Evolutionary conservation across 2,329 filamentous ascomycete genomes (phyloP).

Genomic region (Cladorrhinum sp.): DNA sequence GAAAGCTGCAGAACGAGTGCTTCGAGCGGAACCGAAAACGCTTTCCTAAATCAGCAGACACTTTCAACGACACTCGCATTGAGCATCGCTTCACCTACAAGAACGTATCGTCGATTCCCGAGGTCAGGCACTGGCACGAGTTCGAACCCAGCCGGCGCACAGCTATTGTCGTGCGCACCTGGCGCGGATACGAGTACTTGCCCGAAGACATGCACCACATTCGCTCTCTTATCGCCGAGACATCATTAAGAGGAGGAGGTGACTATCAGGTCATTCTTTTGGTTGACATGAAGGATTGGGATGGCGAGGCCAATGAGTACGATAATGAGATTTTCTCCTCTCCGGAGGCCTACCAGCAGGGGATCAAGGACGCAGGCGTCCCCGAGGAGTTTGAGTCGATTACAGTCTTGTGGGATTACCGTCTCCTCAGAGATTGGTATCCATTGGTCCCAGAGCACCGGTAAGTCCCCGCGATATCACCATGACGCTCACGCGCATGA

Average conservation of each 20-base stretch:
- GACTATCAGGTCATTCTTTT: slow-evolving; percentile 63
- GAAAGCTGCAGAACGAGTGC: slow-evolving; percentile 35
- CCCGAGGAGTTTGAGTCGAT: slow-evolving; percentile 66
- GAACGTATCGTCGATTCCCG: slow-evolving; percentile 22
- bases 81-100: slow-evolving; percentile 19
- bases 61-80: slow-evolving; percentile 20
- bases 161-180: slow-evolving; percentile 30
- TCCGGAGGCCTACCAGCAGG: slow-evolving; percentile 50
- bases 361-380: slow-evolving; percentile 46
- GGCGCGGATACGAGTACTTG: slow-evolving; percentile 53
- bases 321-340: slow-evolving; percentile 50
- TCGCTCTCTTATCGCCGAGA: slow-evolving; percentile 62
- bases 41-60: slow-evolving; percentile 35
- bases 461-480: slow-evolving; percentile 19
- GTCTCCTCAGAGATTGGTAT: slow-evolving; percentile 65
- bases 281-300: slow-evolving; percentile 56
- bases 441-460: slow-evolving; percentile 53
- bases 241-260: slow-evolving; percentile 57
- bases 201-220: slow-evolving; percentile 59
- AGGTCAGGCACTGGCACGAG: slow-evolving; percentile 30
- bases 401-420: slow-evolving; percentile 67
- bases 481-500: neutral
- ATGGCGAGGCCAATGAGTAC: slow-evolving; percentile 43
- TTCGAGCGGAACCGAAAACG: slow-evolving; percentile 50
- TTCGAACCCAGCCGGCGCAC: slow-evolving; percentile 30